Evolutionary conservation across 2,329 filamentous ascomycete species (phyloP), one percentile per base, ranked within the genome.

Genomic region (Hypoxylon sp.): DNA sequence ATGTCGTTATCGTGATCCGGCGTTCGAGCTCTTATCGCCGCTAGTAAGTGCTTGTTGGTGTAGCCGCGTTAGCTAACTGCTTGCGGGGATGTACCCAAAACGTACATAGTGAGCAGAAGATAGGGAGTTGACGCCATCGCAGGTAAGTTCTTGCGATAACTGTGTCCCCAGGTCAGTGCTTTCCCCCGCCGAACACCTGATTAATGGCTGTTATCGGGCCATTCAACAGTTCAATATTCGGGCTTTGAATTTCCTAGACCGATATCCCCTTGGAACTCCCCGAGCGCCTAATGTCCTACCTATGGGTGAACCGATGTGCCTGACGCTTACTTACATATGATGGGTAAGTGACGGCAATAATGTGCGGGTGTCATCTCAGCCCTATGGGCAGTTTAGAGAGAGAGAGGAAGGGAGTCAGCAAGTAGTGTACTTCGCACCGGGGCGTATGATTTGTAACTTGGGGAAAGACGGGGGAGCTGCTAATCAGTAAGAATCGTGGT

Each of bases 291-390:
- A 59, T 44, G 16, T 32, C 22, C 22, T 33, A 48, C 24, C 30
- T 51, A 60, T 56, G 42, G 50, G 36, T 56, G 42, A 50, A 65
- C 50, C 32, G 52, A 63, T 60, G 62, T 66, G 65, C 54, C 59
- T 62, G 62, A 51, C 33, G 56, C 46, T 61, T 49, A 67, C 56
- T 55, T 66, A 53, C 45, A 53, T 63, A 48, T 40, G 52, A 57
- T 50, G 38, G 30, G 28, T 54, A 59, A 40, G 53, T 48, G 57
- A 60, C 48, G 61, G 64, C 48, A 69, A 67, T 67, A 67, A 61
- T 56, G 61, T 69, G 67, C 67, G 67, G 50, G 64, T 72, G 68
- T 64, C 70, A 72, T 70, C 65, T 74, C 72, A 74, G 72, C 72
- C 72, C 72, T 74, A 74, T 69, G 66, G 20, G 30, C 46, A 50